Evolutionary conservation across 2,329 filamentous ascomycete species (phyloP), one percentile per base, ranked within the genome.

Genomic region (Ascochyta rabiei): DNA sequence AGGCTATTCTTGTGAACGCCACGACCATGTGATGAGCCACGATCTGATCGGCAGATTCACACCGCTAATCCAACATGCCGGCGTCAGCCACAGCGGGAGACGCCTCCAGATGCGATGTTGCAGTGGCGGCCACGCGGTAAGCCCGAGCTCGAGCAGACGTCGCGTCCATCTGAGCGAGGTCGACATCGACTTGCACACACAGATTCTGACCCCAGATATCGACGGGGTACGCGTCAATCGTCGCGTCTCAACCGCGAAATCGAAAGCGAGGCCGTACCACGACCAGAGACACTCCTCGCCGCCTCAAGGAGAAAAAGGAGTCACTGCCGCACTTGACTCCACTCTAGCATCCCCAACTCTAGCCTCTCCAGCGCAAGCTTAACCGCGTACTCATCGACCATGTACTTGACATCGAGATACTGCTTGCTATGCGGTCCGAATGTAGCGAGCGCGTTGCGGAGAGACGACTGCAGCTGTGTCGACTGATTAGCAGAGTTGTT

Each of bases 371-470:
- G 59, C 24, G 67, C 68, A 31, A 64, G 49, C 21, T 69, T 69
- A 0, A 66, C 64, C 34, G 59, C 60, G 24, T 74, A 63, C 44
- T 72, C 71, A 13, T 73, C 69, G 3, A 72, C 59, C 56, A 73
- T 66, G 35, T 59, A 57, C 43, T 70, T 70, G 46, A 75, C 70
- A 43, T 50, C 53, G 35, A 45, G 55, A 48, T 73, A 74, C 34
- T 75, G 72, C 10, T 51, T 42, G 52, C 72, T 75, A 1, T 57
- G 12, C 1, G 62, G 48, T 6, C 73, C 72, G 48, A 75, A 74
- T 1, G 73, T 74, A 10, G 68, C 48, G 6, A 68, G 62, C 9
- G 69, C 62, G 33, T 75, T 75, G 52, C 71, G 73, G 19, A 75
- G 64, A 6, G 71, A 74, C 5, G 68, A 66, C 43, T 74, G 61